Base-by-base conservation (phyloP, 2,329 filamentous ascomycete species). In the Ophiostoma quercus region DNA sequence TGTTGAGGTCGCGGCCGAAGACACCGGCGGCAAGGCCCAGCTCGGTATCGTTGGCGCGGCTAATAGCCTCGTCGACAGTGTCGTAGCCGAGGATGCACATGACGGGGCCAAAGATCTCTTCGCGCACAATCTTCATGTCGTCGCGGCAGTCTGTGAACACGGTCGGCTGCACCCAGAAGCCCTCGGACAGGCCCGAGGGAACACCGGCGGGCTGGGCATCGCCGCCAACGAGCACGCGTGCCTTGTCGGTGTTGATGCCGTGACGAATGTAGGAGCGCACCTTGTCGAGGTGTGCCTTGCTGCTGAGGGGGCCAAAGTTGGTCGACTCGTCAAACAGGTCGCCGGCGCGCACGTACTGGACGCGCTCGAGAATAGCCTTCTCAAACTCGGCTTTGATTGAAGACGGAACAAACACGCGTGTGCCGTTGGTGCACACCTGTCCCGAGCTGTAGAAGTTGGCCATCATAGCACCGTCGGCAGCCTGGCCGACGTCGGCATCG, bases 341-440 rank as follows among this genome's bases (percentile, higher is more conserved):
- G 32, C 93, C 92, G 0, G 91, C 82, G 54, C 92, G 89, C 67
- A 93, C 83, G 74, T 86, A 84, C 71, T 82, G 75, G 79, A 96
- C 90, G 76, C 92, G 92, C 72, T 89, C 84, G 1, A 93, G 76
- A 1, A 96, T 80, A 0, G 68, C 34, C 8, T 29, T 22, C 67
- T 74, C 73, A 29, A 74, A 74, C 0, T 81, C 82, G 16, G 80
- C 70, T 77, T 93, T 88, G 78, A 92, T 84, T 51, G 80, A 77
- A 43, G 83, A 80, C 0, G 90, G 92, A 2, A 97, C 85, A 77
- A 96, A 96, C 43, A 96, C 92, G 12, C 93, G 85, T 0, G 93
- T 96, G 67, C 93, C 93, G 78, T 96, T 96, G 67, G 93, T 96
- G 84, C 93, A 97, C 67, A 96, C 92, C 79, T 97, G 93, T 39